Base-by-base conservation (phyloP, 139 green algal species). In the Edaphochlamys debaryana region DNA sequence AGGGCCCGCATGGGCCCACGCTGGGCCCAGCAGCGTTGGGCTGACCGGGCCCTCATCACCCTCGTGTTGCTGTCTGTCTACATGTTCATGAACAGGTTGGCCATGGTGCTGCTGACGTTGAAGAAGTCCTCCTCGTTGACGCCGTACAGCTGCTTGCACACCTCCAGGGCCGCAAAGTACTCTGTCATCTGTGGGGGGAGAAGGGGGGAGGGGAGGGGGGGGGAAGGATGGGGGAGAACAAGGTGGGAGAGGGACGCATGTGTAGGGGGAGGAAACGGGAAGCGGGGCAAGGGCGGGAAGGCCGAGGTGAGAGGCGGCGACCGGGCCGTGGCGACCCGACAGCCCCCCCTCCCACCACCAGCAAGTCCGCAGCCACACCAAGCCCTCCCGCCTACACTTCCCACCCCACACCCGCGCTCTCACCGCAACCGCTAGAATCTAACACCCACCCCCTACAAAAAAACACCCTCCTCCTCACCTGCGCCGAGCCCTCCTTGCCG, bases 151-250 rank as follows among this genome's bases (percentile, higher is more conserved):
- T 22, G 15, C 80, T 80, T 80, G 69, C 75, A 63, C 77, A 84
- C 83, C 84, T 91, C 87, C 27, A 91, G 84, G 67, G 87, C 83
- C 62, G 85, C 67, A 56, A 91, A 91, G 74, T 91, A 91, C 60
- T 91, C 82, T 30, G 29, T 67, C 70, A 82, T 63, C 30, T 30
- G 22, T 1, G 40, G 19, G 45, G 13, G 5, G 67, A 5, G 23
- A 5, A 6, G 67, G 38, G 40, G 40, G 58, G 5, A 4, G 23
- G 67, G 3, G 40, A 19, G 67, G 32, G 4, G 27, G n/a, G 22
- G 19, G 32, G 63, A 22, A 13, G 22, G n/a, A 42, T 15, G 32
- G 27, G 19, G 66, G n/a, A 52, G 38, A 48, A 76, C 34, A 76
- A 54, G 38, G 22, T 52, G 30, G 34, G 19, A 58, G 19, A 19